Percentiles rank a stretch among this genome's conserved stretches.
Conservation (phyloP, 768 basidiomycete genomes). For the Suillus occidentalis region DNA sequence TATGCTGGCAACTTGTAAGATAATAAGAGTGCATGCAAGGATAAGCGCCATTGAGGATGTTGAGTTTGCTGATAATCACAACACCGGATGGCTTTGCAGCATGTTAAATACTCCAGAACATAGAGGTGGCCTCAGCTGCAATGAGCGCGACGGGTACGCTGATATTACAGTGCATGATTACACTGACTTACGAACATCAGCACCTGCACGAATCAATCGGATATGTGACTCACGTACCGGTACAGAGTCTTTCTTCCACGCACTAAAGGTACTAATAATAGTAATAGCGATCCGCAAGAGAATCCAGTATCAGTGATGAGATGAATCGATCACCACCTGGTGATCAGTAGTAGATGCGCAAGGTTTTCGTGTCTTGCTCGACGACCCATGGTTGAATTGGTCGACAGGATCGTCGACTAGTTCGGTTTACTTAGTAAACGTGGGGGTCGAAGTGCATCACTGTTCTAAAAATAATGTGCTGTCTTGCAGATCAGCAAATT, state of each 20-base stretch:
- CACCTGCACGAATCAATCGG: not conserved
- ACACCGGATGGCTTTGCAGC: not conserved
- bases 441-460: too few relatives aligned
- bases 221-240: not conserved
- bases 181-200: not conserved
- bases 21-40: not conserved
- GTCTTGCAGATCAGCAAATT: too few relatives aligned
- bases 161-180: not conserved
- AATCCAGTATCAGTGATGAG: not conserved
- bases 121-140: too few relatives aligned
- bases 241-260: not conserved
- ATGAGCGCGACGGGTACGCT: not conserved
- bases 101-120: not conserved
- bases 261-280: not conserved
- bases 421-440: too few relatives aligned
- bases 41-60: not conserved
- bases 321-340: not conserved
- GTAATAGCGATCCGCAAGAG: not conserved
- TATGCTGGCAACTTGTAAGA: not conserved
- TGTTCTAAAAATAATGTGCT: too few relatives aligned
- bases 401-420: too few relatives aligned
- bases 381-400: too few relatives aligned
- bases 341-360: too few relatives aligned
- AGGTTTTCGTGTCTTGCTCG: too few relatives aligned
- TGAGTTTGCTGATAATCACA: not conserved